Base-by-base conservation (phyloP, 176 grass and related monocot genomes). In the Phoenix dactylifera region DNA sequence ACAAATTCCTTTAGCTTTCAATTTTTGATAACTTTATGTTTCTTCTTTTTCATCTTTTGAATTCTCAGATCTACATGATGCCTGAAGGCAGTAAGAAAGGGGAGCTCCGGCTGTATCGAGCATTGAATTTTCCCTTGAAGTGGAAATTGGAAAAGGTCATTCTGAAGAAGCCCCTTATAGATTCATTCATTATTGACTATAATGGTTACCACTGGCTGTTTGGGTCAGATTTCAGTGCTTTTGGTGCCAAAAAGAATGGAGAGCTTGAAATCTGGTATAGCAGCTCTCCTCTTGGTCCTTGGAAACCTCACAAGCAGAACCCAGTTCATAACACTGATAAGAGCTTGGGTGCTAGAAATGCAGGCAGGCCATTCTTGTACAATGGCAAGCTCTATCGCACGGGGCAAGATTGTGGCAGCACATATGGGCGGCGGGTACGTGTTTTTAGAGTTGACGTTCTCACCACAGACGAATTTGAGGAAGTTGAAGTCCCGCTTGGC, bases 51-150 rank as follows among this genome's bases (percentile, higher is more conserved):
- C 35, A 44, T 44, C 3, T 73, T 16, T 26, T 58, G 22, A 12
- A 3, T 64, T 62, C 17, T 14, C 73, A 97, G 92, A 77, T 79
- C 15, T 97, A 88, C 55, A 88, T 97, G 92, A 80, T 97, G 74
- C 92, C 92, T 67, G 92, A 91, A 83, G 89, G 87, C 59, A 91
- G 83, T 24, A 80, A 82, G 69, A 90, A 85, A 22, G 84, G 83
- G 9, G 79, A 88, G 58, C 81, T 97, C 44, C 75, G 55, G 50
- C 57, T 97, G 7, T 97, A 97, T 54, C 75, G 59, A 52, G 87
- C 87, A 0, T 58, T 76, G 16, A 65, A 97, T 55, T 97, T 97
- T 52, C 92, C 92, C 10, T 54, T 77, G 2, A 82, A 74, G 16
- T 97, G 92, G 92, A 57, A 82, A 68, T 48, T 88, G 63, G 87